Percentiles rank a stretch among this genome's conserved stretches.
These are phyloP conservation scores for Bauhinia variegata DNA, from an alignment of 306 rosid species.

Conservation along the genomic window DNA sequence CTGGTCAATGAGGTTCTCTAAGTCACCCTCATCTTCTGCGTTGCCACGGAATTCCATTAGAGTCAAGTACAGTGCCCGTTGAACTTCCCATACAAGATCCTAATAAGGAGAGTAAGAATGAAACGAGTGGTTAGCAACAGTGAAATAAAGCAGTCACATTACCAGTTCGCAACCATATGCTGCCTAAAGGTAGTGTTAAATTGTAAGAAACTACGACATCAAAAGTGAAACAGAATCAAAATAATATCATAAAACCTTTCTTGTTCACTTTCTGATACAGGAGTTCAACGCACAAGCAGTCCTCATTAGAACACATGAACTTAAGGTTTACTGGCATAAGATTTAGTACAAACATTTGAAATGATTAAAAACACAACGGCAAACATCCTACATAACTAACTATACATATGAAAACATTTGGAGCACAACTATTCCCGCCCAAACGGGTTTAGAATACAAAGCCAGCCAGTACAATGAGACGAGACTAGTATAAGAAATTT, in stretches of 20 bases:
- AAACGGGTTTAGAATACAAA: conserved; percentile 4
- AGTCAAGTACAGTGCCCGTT: conserved; percentile 54
- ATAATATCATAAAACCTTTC: conserved; percentile 8
- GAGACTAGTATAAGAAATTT: conserved; percentile 15
- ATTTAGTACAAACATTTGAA: background rate
- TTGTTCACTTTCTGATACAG: conserved; percentile 3
- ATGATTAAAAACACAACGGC: conserved; percentile 9
- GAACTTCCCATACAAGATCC: conserved; percentile 77
- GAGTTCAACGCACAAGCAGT: background rate
- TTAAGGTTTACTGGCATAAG: background rate
- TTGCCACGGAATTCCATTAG: conserved; percentile 46
- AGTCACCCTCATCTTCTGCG: conserved; percentile 59
- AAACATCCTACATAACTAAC: background rate
- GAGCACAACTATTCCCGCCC: conserved; percentile 6
- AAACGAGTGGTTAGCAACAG: background rate
- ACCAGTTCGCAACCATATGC: conserved; percentile 1
- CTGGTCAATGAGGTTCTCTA: conserved; percentile 68
- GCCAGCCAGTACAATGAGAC: conserved; percentile 12
- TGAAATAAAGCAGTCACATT: background rate
- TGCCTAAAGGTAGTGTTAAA: background rate
- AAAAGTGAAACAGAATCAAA: conserved; percentile 40
- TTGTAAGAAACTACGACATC: conserved; percentile 29
- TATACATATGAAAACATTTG: background rate
- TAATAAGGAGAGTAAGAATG: conserved; percentile 21
- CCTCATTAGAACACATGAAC: background rate